Evolutionary conservation across 2,329 filamentous ascomycete genomes (phyloP), one percentile per base, ranked within the genome.

Genomic region (Scedosporium boydii): DNA sequence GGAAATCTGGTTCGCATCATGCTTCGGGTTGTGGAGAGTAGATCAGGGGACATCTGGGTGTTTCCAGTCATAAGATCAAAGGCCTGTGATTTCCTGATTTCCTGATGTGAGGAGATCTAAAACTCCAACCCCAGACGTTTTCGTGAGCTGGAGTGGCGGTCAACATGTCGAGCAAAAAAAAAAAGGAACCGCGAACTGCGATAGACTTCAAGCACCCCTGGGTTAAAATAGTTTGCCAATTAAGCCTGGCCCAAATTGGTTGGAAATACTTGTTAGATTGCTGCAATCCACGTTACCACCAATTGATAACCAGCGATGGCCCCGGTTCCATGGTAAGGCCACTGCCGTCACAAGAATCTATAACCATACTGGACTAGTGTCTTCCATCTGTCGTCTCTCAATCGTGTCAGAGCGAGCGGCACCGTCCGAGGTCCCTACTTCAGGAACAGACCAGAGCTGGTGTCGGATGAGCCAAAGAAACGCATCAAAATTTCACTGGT

Each of bases 261-360:
- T 38, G 34, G 10, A 38, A 38, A 38, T 14, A 12, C 44, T 46
- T 46, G 42, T 6, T 18, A 18, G 42, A 16, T 46, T 16, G 18
- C 42, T 48, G 44, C 18, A 21, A 48, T n/a, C 18, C 44, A 7
- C 4, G 18, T 48, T 38, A 9, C 44, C 44, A 18, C 16, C 44
- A 48, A 48, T 48, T 48, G n/a, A 21, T 9, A 18, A 21, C 44
- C n/a, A 18, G 38, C 12, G 58, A 14, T 14, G 41, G n/a, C 58
- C 23, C 58, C 41, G 38, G 44, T 48, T 46, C 58, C 58, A 59
- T 59, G 58, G 58, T 59, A 26, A 59, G 41, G 21, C 21, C 16
- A 29, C 38, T 23, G 38, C 44, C 23, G n/a, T 48, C 44, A 48
- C 18, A 21, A 14, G 44, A 10, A 48, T 18, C 44, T 38, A 16